phyloP scores from a whole-genome alignment of 306 rosid genomes.

The Alnus glutinosa region DNA sequence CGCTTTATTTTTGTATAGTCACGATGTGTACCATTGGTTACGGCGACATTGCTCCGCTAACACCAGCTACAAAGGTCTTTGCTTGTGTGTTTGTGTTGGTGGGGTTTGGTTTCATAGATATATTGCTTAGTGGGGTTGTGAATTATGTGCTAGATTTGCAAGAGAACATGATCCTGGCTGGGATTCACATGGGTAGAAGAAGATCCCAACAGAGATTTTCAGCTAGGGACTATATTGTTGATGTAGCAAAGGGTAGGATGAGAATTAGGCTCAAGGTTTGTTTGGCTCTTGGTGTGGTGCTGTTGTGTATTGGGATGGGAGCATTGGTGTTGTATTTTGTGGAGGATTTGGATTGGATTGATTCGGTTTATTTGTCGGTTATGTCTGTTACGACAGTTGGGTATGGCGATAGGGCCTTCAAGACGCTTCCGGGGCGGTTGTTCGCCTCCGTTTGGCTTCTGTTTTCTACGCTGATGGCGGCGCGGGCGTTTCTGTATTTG shows the following conservation, averaged over 20 bases:
- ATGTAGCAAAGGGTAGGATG: conserved; percentile 87
- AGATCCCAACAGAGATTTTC: conserved; percentile 41
- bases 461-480: conserved; percentile 74
- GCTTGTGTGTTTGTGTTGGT: conserved; percentile 75
- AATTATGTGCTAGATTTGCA: conserved; percentile 73
- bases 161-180: conserved; percentile 57
- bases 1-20: conserved; percentile 78
- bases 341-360: conserved; percentile 64
- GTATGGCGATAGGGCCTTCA: conserved; percentile 78
- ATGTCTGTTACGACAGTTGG: conserved; percentile 91
- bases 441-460: conserved; percentile 81
- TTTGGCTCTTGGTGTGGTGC: conserved; percentile 82
- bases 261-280: conserved; percentile 80
- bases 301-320: conserved; percentile 72
- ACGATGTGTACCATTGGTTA: conserved; percentile 90
- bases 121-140: conserved; percentile 72
- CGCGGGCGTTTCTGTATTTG: conserved; percentile 72
- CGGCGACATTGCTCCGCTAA: conserved; percentile 72
- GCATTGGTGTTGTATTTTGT: conserved; percentile 57
- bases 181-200: conserved; percentile 38
- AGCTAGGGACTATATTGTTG: conserved; percentile 61
- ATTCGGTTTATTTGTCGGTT: conserved; percentile 67
- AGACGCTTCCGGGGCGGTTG: conserved; percentile 62
- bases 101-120: conserved; percentile 79
- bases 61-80: conserved; percentile 56